Evolutionary conservation across 2,329 filamentous ascomycete genomes (phyloP).

Genomic region (Aspergillus fumigatiaffinis): DNA sequence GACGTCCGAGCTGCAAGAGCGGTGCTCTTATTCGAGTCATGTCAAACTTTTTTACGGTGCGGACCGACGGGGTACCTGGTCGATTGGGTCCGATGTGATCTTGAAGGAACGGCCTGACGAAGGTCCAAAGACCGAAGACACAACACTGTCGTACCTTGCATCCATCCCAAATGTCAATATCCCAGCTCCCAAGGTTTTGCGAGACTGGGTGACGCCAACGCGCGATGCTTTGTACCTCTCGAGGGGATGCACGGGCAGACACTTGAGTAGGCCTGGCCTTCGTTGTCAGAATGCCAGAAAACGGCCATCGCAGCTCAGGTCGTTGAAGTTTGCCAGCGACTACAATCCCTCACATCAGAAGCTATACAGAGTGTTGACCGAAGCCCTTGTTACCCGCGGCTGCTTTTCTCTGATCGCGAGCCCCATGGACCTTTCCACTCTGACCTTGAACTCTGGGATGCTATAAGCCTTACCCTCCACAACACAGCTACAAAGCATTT

Average conservation of each 20-base stretch:
- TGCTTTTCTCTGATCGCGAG: slow-evolving; percentile 12
- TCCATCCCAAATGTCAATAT: slow-evolving; percentile 5
- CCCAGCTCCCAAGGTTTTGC: slow-evolving; percentile 11
- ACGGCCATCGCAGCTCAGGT: slow-evolving; percentile 15
- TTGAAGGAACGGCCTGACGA: slow-evolving; percentile 19
- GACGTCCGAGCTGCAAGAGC: slow-evolving; percentile 7
- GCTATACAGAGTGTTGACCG: slow-evolving; percentile 14
- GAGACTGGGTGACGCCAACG: slow-evolving; percentile 16
- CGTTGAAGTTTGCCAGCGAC: slow-evolving; percentile 9
- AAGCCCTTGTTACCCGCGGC: slow-evolving; percentile 11
- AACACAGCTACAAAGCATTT: neutral
- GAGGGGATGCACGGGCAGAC: slow-evolving; percentile 14
- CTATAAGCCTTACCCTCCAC: slow-evolving; percentile 7
- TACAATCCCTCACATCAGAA: slow-evolving; percentile 9
- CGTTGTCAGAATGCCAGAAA: slow-evolving; percentile 11
- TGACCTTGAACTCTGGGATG: slow-evolving; percentile 14
- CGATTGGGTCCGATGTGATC: slow-evolving; percentile 18
- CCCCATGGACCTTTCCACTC: slow-evolving; percentile 16
- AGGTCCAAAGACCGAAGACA: slow-evolving; percentile 8
- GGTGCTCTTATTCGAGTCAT: slow-evolving; percentile 12
- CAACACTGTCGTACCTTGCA: slow-evolving; percentile 6
- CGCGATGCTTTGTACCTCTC: slow-evolving; percentile 13
- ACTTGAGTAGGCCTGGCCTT: slow-evolving; percentile 15
- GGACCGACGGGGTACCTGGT: slow-evolving; percentile 12
- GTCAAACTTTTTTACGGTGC: slow-evolving; percentile 16